Conservation (phyloP, 805 yeast species). For the Candida stauntonica region DNA sequence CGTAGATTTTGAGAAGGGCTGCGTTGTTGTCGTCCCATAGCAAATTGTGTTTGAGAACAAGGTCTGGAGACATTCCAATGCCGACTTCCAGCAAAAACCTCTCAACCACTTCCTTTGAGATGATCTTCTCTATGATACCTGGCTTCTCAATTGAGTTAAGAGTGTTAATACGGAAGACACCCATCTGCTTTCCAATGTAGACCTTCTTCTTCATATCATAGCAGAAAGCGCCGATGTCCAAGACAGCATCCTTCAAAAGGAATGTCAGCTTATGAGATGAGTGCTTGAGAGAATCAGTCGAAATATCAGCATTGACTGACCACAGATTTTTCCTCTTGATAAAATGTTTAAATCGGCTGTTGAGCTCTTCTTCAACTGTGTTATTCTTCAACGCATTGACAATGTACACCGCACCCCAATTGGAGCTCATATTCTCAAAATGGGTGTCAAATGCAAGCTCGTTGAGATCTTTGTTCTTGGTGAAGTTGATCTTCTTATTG, state of each 20-base stretch:
- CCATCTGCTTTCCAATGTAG: slow-evolving; percentile 74
- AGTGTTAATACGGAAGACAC: slow-evolving; percentile 86
- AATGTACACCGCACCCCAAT: slow-evolving; percentile 82
- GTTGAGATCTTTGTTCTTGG: slow-evolving; percentile 76
- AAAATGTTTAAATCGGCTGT: slow-evolving; percentile 56
- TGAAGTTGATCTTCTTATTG: slow-evolving; percentile 68
- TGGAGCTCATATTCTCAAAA: slow-evolving; percentile 61
- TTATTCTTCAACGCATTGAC: slow-evolving; percentile 69
- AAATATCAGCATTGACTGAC: slow-evolving; percentile 34
- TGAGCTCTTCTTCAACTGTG: slow-evolving; percentile 66
- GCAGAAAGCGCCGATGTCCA: slow-evolving; percentile 80
- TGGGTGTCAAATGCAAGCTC: slow-evolving; percentile 85
- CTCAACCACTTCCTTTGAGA: slow-evolving; percentile 36
- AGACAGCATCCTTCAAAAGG: slow-evolving; percentile 56
- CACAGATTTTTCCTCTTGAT: slow-evolving; percentile 34
- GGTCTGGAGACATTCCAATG: slow-evolving; percentile 37
- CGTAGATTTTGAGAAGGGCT: slow-evolving; percentile 75
- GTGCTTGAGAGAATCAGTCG: slow-evolving; percentile 33
- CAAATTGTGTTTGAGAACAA: slow-evolving; percentile 66
- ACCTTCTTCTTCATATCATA: slow-evolving; percentile 59
- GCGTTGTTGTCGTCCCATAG: slow-evolving; percentile 94
- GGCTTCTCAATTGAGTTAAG: slow-evolving; percentile 88
- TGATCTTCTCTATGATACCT: slow-evolving; percentile 64
- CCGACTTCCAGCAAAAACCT: slow-evolving; percentile 34
- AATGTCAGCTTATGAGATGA: slow-evolving; percentile 42